Evolutionary conservation across 495 filamentous ascomycete species (phyloP), one percentile per base, ranked within the genome.

Genomic region (Penicillium paxilli): DNA sequence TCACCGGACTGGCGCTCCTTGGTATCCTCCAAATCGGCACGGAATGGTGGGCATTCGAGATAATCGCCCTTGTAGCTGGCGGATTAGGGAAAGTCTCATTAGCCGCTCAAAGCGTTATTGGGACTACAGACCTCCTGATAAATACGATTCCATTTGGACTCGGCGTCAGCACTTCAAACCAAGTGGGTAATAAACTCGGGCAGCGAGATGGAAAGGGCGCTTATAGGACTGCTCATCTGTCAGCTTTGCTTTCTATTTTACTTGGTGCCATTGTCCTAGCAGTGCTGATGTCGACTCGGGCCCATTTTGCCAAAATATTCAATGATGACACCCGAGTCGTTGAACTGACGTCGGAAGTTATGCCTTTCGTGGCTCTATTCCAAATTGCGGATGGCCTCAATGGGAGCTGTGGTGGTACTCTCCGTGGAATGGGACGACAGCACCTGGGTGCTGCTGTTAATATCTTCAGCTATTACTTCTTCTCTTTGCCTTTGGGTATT

Each of bases 1-100:
- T 97, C 59, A 78, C 88, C 3, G 83, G 86, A 7, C 81, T 97
- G 5, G 89, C 92, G 6, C 60, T 86, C 28, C 70, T 96, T 1
- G 92, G 92, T 5, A 75, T 96, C 38, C 66, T 96, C n/a, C 92
- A 96, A 60, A 88, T 96, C 20, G 92, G 92, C 7, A 95, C 90
- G 0, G 91, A 96, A 71, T 96, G 92, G 92, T 96, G 92, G 91
- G 92, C 92, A 0, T 96, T 95, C 59, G 92, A 96, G 70, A 96
- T 97, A 51, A 91, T 96, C n/a, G 91, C 92, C 1, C 77, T 97
- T 0, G 91, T 87, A 2, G 92, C 92, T 4, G 92, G 92, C 9
- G 79, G 85, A 8, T 78, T 97, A 0, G 92, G 92, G 8, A 94
- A 88, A 0, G 86, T 94, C 33, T 79, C 92, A 0, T 78, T 96